A percentile compares a stretch with the other conserved stretches of the same genome.
Conservation (phyloP, 1,284 basidiomycete genomes). For the Microbotryum scabiosae region DNA sequence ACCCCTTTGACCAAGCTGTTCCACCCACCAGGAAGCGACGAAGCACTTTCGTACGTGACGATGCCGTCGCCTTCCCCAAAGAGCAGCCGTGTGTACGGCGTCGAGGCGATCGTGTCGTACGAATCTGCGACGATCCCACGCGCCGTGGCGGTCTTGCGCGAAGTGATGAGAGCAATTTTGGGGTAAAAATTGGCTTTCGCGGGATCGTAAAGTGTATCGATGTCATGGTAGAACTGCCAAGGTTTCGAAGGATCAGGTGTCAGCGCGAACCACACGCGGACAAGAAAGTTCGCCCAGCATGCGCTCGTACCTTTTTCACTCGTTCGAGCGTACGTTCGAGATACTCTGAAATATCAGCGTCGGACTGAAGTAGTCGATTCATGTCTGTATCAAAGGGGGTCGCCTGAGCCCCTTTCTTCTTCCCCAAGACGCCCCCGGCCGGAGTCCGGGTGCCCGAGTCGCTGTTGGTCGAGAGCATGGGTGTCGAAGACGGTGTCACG, state of each 20-base stretch:
- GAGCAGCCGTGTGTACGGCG: constrained; percentile 20
- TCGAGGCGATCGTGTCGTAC: constrained; percentile 16
- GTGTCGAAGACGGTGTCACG: too few relatives aligned
- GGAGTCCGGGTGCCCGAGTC: too few relatives aligned
- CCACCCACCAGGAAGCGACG: constrained; percentile 34
- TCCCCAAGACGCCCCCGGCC: too few relatives aligned
- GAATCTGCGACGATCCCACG: constrained; percentile 33
- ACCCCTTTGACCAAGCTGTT: constrained; percentile 29
- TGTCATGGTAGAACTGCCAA: constrained; percentile 33
- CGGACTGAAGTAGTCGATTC: too few relatives aligned
- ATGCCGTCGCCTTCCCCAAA: constrained; percentile 37
- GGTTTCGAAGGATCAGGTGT: too few relatives aligned
- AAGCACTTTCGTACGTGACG: constrained; percentile 35
- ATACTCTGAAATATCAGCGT: constrained; percentile 16
- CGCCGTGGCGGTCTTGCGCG: constrained; percentile 36
- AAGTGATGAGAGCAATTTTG: constrained; percentile 36
- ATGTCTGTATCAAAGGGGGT: too few relatives aligned
- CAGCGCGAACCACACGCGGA: too few relatives aligned
- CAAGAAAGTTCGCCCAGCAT: background rate
- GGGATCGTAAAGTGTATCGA: constrained; percentile 31
- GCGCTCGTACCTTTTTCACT: constrained; percentile 13
- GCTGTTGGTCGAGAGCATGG: too few relatives aligned
- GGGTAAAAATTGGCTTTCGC: constrained; percentile 33
- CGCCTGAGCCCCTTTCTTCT: too few relatives aligned
- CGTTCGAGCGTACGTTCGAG: constrained; percentile 23